Base-by-base conservation (phyloP, 345 rosid species). In the Cardiospermum halicacabum region DNA sequence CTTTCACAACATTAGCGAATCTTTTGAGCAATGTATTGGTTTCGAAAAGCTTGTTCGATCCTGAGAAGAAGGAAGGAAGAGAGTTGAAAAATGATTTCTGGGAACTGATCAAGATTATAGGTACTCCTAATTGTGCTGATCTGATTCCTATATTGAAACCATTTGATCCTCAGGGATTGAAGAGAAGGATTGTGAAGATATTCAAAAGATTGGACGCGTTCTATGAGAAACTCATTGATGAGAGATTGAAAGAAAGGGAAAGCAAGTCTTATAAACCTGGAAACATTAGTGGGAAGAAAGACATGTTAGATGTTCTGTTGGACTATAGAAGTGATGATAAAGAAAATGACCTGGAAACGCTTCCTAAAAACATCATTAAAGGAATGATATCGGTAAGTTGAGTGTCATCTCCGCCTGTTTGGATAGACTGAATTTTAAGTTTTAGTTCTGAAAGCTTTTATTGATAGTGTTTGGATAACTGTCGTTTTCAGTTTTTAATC, bases 351-450 rank as follows among this genome's bases (percentile, higher is more conserved):
- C 26, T 53, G 56, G 56, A 53, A 13, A 22, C 7, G 3, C 53
- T 67, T 30, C 30, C 56, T 34, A 67, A 37, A 67, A 15, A 13
- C 2, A 36, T 50, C 27, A 39, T 67, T 58, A 67, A 67, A 49
- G 71, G 71, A 12, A 67, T 67, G 71, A 48, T 67, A 15, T 67
- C 71, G 1, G 71, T 67, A 67, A 67, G 71, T 49, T 49, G 9
- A 0, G n/a, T n/a, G n/a, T n/a, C n/a, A n/a, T n/a, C n/a, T n/a
- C n/a, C n/a, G n/a, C n/a, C n/a, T n/a, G n/a, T n/a, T n/a, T n/a
- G n/a, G n/a, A n/a, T n/a, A n/a, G n/a, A n/a, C n/a, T n/a, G n/a
- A n/a, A n/a, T n/a, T n/a, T n/a, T n/a, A n/a, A n/a, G n/a, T n/a
- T n/a, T n/a, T n/a, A n/a, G n/a, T n/a, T n/a, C n/a, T n/a, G n/a